These are phyloP conservation scores for Forsythia suspensa DNA, from an alignment of 257 asterid genomes.

Conservation along the genomic window DNA sequence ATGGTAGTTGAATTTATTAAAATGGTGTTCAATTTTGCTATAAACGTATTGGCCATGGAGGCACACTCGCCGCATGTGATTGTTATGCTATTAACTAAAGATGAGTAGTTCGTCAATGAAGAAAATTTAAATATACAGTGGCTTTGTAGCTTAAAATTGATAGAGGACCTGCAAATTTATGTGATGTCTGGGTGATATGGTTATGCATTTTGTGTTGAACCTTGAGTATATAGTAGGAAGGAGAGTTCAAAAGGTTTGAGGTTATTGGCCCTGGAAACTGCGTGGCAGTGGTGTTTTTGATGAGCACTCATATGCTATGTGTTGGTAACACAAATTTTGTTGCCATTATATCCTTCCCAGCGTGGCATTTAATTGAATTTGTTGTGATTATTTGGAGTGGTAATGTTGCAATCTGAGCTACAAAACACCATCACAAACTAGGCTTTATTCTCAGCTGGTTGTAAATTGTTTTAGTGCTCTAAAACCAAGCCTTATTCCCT, in stretches of 20 bases:
- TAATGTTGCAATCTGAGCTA: not conserved
- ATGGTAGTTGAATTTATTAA: not conserved
- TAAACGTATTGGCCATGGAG: not conserved
- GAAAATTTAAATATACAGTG: not conserved
- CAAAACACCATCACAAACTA: not conserved
- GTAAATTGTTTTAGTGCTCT: not conserved
- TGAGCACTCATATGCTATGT: not conserved
- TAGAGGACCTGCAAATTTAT: not conserved
- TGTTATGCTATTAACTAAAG: not conserved
- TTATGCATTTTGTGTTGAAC: conserved; percentile 1
- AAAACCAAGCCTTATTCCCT: not conserved
- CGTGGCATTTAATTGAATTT: not conserved
- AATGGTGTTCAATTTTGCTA: not conserved
- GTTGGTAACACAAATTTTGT: not conserved
- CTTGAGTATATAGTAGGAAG: not conserved
- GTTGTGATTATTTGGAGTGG: not conserved
- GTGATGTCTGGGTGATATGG: not conserved
- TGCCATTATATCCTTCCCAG: not conserved
- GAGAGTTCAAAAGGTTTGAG: not conserved
- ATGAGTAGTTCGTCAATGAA: not conserved
- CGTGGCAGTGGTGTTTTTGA: not conserved
- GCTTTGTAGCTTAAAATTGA: not conserved
- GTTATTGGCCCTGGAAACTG: not conserved
- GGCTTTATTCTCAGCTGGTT: not conserved
- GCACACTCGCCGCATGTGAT: not conserved